phyloP scores from a whole-genome alignment of 169 alveolate genomes.

The Amoebophrya sp. region DNA sequence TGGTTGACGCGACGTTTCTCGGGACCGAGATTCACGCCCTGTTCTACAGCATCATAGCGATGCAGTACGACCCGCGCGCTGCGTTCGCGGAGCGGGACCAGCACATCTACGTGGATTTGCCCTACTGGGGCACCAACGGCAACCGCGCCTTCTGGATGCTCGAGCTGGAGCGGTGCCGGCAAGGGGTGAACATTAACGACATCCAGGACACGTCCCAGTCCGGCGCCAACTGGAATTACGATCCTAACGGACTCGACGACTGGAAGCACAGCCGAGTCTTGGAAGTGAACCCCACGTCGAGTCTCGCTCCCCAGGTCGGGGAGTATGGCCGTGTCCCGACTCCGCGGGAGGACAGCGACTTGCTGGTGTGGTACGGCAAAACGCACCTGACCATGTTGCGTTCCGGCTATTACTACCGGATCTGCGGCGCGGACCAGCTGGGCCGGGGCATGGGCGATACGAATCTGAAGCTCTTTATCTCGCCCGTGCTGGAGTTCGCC shows the following conservation, averaged over 20 bases:
- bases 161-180: not conserved
- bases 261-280: not conserved
- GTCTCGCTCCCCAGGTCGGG: not conserved
- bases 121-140: not conserved
- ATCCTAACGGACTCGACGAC: not conserved
- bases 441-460: not conserved
- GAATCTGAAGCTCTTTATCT: not conserved
- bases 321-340: not conserved
- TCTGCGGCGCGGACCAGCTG: not conserved
- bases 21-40: not conserved
- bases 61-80: slow-evolving; percentile 9
- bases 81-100: not conserved
- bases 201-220: not conserved
- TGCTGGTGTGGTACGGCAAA: not conserved
- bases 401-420: not conserved
- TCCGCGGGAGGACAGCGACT: not conserved
- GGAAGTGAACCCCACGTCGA: not conserved
- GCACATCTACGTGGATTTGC: slow-evolving; percentile 14
- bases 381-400: not conserved
- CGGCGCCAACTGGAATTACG: not conserved
- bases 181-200: not conserved
- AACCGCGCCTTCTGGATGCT: not conserved
- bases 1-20: not conserved
- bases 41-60: not conserved
- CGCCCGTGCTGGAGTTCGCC: not conserved